Percentiles rank a stretch among this genome's conserved stretches.
Conservation (phyloP, 306 rosid species). For the Cucumis cinereus region DNA sequence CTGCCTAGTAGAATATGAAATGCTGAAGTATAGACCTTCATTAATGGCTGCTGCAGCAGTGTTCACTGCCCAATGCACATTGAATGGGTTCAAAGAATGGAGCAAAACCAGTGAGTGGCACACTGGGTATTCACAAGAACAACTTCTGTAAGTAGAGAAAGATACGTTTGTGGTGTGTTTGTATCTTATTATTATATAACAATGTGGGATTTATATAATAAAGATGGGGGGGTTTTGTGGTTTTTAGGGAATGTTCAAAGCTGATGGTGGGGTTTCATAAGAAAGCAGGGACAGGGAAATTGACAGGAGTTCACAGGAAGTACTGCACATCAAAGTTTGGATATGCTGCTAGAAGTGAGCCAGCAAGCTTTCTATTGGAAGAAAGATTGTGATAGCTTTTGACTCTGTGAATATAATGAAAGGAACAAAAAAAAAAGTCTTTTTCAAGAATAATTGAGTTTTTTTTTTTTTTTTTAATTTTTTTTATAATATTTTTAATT, state of each 20-base stretch:
- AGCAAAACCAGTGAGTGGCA: slow-evolving; percentile 64
- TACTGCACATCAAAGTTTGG: slow-evolving; percentile 56
- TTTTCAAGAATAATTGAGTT: background rate
- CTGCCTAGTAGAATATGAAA: slow-evolving; percentile 63
- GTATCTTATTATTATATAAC: too few relatives aligned
- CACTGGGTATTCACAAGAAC: slow-evolving; percentile 48
- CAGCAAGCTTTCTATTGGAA: slow-evolving; percentile 33
- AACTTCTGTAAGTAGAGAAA: slow-evolving; percentile 46
- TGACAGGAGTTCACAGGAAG: slow-evolving; percentile 39
- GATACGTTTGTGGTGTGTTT: too few relatives aligned
- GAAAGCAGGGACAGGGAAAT: slow-evolving; percentile 40
- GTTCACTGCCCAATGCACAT: slow-evolving; percentile 54
- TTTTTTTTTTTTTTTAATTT: too few relatives aligned
- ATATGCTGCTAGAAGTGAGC: slow-evolving; percentile 45
- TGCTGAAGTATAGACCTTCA: slow-evolving; percentile 65
- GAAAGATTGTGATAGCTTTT: background rate
- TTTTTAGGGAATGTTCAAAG: slow-evolving; percentile 56
- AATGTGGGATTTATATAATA: too few relatives aligned
- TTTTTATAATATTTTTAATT: too few relatives aligned
- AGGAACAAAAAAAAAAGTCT: background rate
- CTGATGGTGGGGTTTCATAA: slow-evolving; percentile 66
- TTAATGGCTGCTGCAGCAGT: slow-evolving; percentile 76
- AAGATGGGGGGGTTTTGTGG: background rate
- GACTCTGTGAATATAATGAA: background rate
- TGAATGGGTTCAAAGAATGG: slow-evolving; percentile 54